A percentile compares a stretch with the other conserved stretches of the same genome.
Conservation (phyloP, 192 early-diverging fungal genomes). For the Radiomyces spectabilis region DNA sequence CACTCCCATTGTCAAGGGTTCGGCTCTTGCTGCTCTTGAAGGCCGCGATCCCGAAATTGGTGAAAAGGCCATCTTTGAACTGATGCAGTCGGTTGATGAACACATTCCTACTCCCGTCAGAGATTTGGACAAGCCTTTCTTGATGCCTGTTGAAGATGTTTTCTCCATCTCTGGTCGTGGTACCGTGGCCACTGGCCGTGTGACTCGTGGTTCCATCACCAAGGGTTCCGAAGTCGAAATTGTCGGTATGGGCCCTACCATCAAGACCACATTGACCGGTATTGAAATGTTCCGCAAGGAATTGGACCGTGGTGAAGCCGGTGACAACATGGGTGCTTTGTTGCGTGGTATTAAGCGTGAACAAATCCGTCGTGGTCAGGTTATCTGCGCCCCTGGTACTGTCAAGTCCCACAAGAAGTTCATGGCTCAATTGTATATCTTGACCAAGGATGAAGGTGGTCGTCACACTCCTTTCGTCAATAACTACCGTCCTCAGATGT, state of each 20-base stretch:
- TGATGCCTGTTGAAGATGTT: constrained; percentile 98
- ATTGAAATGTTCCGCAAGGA: constrained; percentile 99
- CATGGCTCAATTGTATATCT: constrained; percentile 84
- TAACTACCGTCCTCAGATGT: constrained; percentile 97
- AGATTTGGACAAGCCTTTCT: constrained; percentile 97
- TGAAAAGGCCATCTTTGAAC: constrained; percentile 77
- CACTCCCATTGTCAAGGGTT: constrained; percentile 86
- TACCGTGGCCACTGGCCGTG: constrained; percentile 92
- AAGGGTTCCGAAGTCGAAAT: constrained; percentile 97
- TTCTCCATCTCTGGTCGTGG: constrained; percentile 98
- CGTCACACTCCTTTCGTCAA: constrained; percentile 95
- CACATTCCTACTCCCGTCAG: constrained; percentile 88
- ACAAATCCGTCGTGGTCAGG: constrained; percentile 90
- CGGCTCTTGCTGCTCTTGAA: constrained; percentile 93
- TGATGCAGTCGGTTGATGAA: constrained; percentile 89
- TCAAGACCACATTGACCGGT: constrained; percentile 94
- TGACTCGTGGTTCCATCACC: constrained; percentile 85
- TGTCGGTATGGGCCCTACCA: constrained; percentile 83
- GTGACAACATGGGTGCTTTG: constrained; percentile 97
- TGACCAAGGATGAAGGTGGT: constrained; percentile 97
- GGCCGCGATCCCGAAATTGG: constrained; percentile 86
- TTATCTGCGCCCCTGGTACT: constrained; percentile 84
- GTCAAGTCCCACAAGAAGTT: constrained; percentile 96
- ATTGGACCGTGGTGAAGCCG: constrained; percentile 93
- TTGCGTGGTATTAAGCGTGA: constrained; percentile 97